A percentile compares a stretch with the other conserved stretches of the same genome.
These are phyloP conservation scores for Rugosomyces carneus DNA, from an alignment of 1,284 basidiomycete genomes.

Conservation along the genomic window DNA sequence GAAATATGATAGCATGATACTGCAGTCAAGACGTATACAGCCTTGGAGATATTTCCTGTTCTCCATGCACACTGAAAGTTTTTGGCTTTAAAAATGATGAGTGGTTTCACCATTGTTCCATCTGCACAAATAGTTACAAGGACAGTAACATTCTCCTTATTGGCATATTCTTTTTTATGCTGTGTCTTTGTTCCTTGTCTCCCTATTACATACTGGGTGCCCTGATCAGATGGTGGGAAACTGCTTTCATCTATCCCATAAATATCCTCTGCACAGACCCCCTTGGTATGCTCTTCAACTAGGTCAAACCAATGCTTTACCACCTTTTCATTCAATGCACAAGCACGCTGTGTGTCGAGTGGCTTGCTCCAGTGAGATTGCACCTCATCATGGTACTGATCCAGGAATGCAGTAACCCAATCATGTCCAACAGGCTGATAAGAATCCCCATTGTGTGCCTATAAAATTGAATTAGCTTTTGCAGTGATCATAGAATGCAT, in stretches of 20 bases:
- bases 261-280: constrained; percentile 15
- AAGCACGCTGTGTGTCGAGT: constrained; percentile 25
- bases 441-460: constrained; percentile 17
- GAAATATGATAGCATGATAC: not conserved
- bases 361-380: constrained; percentile 22
- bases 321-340: constrained; percentile 27
- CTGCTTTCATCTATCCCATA: constrained; percentile 33
- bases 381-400: constrained; percentile 23
- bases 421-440: constrained; percentile 28
- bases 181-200: constrained; percentile 13
- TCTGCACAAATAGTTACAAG: constrained; percentile 30
- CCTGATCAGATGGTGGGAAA: constrained; percentile 19
- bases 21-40: constrained; percentile 13
- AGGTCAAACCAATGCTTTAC: constrained; percentile 25
- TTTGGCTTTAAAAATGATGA: constrained; percentile 24
- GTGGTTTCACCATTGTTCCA: constrained; percentile 21
- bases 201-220: constrained; percentile 16
- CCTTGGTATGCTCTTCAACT: constrained; percentile 16
- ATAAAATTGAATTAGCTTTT: constrained; percentile 25
- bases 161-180: constrained; percentile 22
- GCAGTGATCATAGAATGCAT: constrained; percentile 26
- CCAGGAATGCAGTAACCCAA: constrained; percentile 30
- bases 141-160: constrained; percentile 29
- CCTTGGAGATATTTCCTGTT: constrained; percentile 22
- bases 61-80: constrained; percentile 16